Conservation (phyloP, 2,329 filamentous ascomycete species). For the Fusarium vanettenii region DNA sequence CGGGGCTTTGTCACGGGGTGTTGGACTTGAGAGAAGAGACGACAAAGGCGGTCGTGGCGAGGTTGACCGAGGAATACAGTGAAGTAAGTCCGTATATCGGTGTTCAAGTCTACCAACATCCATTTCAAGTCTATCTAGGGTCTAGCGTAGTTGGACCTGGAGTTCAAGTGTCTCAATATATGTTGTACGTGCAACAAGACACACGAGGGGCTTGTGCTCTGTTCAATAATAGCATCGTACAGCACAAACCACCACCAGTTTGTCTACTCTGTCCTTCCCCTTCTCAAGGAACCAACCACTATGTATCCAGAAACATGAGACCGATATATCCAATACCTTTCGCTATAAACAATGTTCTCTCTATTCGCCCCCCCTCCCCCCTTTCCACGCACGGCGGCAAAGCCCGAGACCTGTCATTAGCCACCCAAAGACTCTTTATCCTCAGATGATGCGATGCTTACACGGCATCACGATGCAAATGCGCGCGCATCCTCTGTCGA, state of each 20-base stretch:
- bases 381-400: not conserved
- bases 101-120: not conserved
- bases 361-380: not conserved
- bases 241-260: slow-evolving; percentile 14
- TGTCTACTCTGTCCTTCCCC: not conserved
- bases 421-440: not conserved
- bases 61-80: not conserved
- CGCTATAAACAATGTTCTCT: slow-evolving; percentile 15
- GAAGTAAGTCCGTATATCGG: not conserved
- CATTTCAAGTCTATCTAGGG: not conserved
- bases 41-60: not conserved
- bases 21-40: slow-evolving; percentile 27
- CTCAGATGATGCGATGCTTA: slow-evolving; percentile 6
- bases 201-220: slow-evolving; percentile 12
- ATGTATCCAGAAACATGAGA: not conserved
- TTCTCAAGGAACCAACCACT: not conserved
- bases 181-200: slow-evolving; percentile 26
- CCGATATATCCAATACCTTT: slow-evolving; percentile 16
- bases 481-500: slow-evolving; percentile 2
- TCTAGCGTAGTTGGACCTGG: not conserved
- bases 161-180: slow-evolving; percentile 3
- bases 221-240: slow-evolving; percentile 20
- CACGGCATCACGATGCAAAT: slow-evolving; percentile 17
- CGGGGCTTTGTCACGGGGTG: slow-evolving; percentile 15
- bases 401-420: slow-evolving; percentile 9